These are phyloP conservation scores for Westerdykella ornata DNA, from an alignment of 2,329 filamentous ascomycete genomes.

Conservation along the genomic window DNA sequence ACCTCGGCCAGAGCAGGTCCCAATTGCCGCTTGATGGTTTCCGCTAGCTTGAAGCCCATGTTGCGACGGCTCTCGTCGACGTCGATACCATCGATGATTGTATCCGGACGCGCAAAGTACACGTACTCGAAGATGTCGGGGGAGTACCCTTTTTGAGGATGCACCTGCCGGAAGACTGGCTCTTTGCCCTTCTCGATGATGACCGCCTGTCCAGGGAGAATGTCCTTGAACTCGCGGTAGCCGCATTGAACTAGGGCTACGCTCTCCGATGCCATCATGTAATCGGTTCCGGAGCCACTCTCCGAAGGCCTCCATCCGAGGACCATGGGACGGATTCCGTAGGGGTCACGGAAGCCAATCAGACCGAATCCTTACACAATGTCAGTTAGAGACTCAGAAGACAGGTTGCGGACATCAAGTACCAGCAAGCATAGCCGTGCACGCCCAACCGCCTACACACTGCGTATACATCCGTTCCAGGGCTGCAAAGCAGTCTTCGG, in stretches of 20 bases:
- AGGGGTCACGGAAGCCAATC: conserved; percentile 70
- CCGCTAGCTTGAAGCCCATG: conserved; percentile 77
- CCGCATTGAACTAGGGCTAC: conserved; percentile 76
- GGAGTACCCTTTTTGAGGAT: conserved; percentile 60
- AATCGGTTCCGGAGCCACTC: conserved; percentile 63
- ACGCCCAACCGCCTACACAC: conserved; percentile 71
- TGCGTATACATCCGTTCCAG: conserved; percentile 65
- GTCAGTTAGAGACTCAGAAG: conserved; percentile 10
- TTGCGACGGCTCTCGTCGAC: conserved; percentile 77
- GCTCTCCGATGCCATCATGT: conserved; percentile 87
- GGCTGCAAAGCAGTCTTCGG: conserved; percentile 67
- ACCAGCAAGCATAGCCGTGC: conserved; percentile 73
- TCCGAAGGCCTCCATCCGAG: conserved; percentile 66
- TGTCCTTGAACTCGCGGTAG: conserved; percentile 68
- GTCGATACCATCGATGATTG: conserved; percentile 78
- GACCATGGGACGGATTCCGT: conserved; percentile 77
- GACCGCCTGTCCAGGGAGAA: conserved; percentile 76
- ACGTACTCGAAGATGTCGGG: conserved; percentile 86
- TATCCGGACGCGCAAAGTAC: conserved; percentile 80
- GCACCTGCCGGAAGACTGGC: conserved; percentile 70
- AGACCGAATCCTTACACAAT: conserved; percentile 58
- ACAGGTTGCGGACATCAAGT: conserved; percentile 11
- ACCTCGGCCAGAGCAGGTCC: conserved; percentile 66
- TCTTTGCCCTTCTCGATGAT: conserved; percentile 72
- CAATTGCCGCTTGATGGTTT: conserved; percentile 61